Evolutionary conservation across 257 asterid species (phyloP).

Genomic region (Ballota nigra): DNA sequence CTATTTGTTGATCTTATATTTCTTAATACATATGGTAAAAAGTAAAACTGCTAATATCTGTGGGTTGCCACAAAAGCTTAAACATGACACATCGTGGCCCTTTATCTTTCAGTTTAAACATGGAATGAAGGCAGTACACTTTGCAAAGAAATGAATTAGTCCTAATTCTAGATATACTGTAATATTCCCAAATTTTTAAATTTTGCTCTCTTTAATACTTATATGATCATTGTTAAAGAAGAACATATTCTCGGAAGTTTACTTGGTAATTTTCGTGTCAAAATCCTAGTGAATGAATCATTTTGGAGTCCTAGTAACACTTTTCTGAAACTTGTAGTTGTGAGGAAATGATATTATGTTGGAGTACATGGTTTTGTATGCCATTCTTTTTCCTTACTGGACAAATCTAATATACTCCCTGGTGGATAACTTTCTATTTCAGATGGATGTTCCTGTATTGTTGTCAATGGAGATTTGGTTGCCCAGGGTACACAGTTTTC

Average conservation of each 20-base stretch:
- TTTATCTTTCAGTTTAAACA: neutral
- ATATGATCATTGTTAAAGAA: slow-evolving; percentile 7
- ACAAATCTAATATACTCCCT: slow-evolving; percentile 10
- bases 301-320: neutral
- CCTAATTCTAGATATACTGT: neutral
- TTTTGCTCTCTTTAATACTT: neutral
- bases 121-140: slow-evolving; percentile 1
- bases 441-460: slow-evolving; percentile 97
- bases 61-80: neutral
- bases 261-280: neutral
- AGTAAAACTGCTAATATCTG: neutral
- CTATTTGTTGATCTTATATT: slow-evolving; percentile 7
- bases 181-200: neutral
- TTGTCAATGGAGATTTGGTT: slow-evolving; percentile 90
- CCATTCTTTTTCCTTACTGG: neutral
- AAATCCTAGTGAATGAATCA: slow-evolving; percentile 1
- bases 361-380: neutral
- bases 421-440: slow-evolving; percentile 28
- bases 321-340: neutral
- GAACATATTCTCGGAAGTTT: neutral
- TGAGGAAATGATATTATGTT: slow-evolving; percentile 7
- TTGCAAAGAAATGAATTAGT: neutral
- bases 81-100: neutral
- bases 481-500: slow-evolving; percentile 97
- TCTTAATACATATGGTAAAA: neutral